Base-by-base conservation (phyloP, 2,329 filamentous ascomycete genomes). In the Colletotrichum viniferum region DNA sequence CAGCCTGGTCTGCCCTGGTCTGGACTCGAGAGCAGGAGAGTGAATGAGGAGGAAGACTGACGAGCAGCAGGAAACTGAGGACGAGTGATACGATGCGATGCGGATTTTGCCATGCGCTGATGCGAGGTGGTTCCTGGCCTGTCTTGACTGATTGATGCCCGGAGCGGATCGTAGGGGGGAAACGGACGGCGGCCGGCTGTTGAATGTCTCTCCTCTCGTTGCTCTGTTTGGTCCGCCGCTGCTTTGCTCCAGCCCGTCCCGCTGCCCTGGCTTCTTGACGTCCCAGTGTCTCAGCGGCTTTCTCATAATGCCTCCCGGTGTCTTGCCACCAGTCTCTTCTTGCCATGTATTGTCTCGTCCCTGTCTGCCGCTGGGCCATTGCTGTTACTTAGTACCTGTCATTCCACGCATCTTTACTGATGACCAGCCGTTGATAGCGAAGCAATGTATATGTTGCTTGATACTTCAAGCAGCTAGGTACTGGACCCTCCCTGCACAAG, bases 71-170 rank as follows among this genome's bases (percentile, higher is more conserved):
- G 55, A 58, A 30, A 55, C 26, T 43, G 24, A 36, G n/a, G 30
- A 14, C 36, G 18, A 69, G 38, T 70, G 58, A 62, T 48, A 62
- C 64, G 62, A 58, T 63, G 32, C 64, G 16, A 70, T 70, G 58
- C 43, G 43, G 43, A 58, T n/a, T n/a, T n/a, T 56, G 71, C 60
- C 32, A 71, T 74, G 58, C 68, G 26, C 32, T 64, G 56, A 60
- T 61, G 68, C 71, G n/a, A 74, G 60, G 68, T 64, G 66, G 71
- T 73, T 70, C 71, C 71, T 73, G 71, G 52, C 26, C 52, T 58
- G 32, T 21, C 36, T 21, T 65, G 62, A 48, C 62, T 65, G 62
- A 65, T 38, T 48, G 36, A 43, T 30, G 36, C 43, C 36, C 62
- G 36, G 38, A 30, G 28, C 38, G 62, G 62, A 62, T 14, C 58